Evolutionary conservation across 495 filamentous ascomycete genomes (phyloP), one percentile per base, ranked within the genome.

Genomic region (Pseudoneurospora amorphoporcata): DNA sequence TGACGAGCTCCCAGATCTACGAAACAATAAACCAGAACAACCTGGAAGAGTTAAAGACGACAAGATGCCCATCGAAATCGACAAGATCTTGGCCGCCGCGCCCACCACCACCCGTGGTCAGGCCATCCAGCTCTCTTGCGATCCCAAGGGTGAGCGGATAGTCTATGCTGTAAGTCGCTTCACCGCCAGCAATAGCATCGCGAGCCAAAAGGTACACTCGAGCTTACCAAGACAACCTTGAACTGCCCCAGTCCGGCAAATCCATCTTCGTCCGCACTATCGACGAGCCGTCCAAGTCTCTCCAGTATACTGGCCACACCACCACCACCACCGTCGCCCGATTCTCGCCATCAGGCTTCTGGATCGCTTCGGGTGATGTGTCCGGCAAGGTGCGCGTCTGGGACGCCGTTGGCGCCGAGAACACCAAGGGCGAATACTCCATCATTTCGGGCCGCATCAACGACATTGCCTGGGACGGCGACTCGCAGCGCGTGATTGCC

Each of bases 401-500:
- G 95, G 94, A 98, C 78, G 84, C 87, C 68, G 83, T 86, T 43
- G 90, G 89, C 73, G 89, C 86, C 42, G 87, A 87, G 71, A 89
- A 88, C 73, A 91, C 88, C 65, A 91, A 91, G 81, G 90, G 94
- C 70, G 95, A 98, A 80, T 98, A 97, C 81, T 88, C 89, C 73
- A 97, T 98, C 80, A 93, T 98, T 75, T 94, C 93, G 69, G 96
- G 95, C 40, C 90, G 92, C 68, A 97, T 99, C 80, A 95, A 95
- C 79, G 95, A 98, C 79, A 85, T 99, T 68, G 94, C 95, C 12
- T 99, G 95, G 94, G 95, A 98, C 80, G 96, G 95, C 68, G 95
- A 99, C 81, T 94, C 92, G 69, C 94, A 97, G 83, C 91, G 95
- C 35, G 92, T 99, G 69, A 97, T 98, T 74, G 96, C 95, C 10